Percentiles rank a stretch among this genome's conserved stretches.
phyloP scores from a whole-genome alignment of 2,329 filamentous ascomycete species.

The Fusarium succisae region DNA sequence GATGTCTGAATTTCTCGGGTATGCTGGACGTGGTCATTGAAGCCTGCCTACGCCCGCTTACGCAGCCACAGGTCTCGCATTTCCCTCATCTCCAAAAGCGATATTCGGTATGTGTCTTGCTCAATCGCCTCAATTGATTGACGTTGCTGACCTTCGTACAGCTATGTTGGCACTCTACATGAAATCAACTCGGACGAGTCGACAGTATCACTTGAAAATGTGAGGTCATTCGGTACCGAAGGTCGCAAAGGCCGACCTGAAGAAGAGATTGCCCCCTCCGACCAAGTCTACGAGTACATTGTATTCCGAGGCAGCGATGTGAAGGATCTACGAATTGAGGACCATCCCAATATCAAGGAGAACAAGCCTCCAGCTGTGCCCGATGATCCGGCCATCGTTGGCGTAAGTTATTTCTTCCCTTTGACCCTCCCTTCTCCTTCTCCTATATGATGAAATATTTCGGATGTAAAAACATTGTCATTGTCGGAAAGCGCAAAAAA shows the following conservation, averaged over 20 bases:
- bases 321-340: slow-evolving; percentile 95
- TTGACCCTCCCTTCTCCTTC: slow-evolving; percentile 7
- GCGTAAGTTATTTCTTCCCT: slow-evolving; percentile 74
- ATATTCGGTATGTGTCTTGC: slow-evolving; percentile 79
- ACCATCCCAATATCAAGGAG: slow-evolving; percentile 78
- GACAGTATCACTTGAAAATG: slow-evolving; percentile 96
- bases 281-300: slow-evolving; percentile 97
- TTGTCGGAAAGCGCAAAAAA: slow-evolving; percentile 91
- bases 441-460: slow-evolving; percentile 88
- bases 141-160: slow-evolving; percentile 55
- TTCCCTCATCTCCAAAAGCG: slow-evolving; percentile 96
- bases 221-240: slow-evolving; percentile 93
- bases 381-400: slow-evolving; percentile 95
- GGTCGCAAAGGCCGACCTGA: slow-evolving; percentile 81
- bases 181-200: slow-evolving; percentile 98
- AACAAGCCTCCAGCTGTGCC: slow-evolving; percentile 81
- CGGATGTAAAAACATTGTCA: slow-evolving; percentile 90
- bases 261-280: slow-evolving; percentile 84
- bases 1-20: slow-evolving; percentile 72
- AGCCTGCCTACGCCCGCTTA: slow-evolving; percentile 47
- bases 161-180: slow-evolving; percentile 94
- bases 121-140: slow-evolving; percentile 1
- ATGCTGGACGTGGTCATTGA: slow-evolving; percentile 46
- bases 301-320: slow-evolving; percentile 98
- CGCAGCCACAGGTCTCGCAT: slow-evolving; percentile 77